phyloP scores from a whole-genome alignment of 2,329 filamentous ascomycete genomes.

The Ustulina deusta region DNA sequence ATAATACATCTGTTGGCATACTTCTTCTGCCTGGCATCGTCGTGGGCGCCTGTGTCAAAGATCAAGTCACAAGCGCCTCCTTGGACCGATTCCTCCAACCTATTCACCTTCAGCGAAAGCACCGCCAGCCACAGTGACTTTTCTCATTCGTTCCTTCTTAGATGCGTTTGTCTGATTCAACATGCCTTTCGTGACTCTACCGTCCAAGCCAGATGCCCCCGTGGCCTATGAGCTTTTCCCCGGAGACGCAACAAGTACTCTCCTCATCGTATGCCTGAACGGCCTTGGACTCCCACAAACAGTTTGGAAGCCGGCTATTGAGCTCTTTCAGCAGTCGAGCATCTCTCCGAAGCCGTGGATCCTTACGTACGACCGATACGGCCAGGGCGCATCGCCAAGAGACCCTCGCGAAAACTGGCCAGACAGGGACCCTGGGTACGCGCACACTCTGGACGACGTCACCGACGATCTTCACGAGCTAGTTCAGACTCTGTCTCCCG shows the following conservation, averaged over 20 bases:
- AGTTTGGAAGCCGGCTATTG: slow-evolving; percentile 47
- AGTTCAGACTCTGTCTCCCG: slow-evolving; percentile 40
- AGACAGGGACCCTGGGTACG: slow-evolving; percentile 40
- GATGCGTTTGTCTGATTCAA: slow-evolving; percentile 1
- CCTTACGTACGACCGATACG: slow-evolving; percentile 51
- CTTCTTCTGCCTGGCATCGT: no score
- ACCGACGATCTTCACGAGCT: slow-evolving; percentile 49
- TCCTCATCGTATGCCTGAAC: slow-evolving; percentile 51
- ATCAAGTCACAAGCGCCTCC: no score
- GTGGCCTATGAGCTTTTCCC: slow-evolving; percentile 49
- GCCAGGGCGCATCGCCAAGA: slow-evolving; percentile 41
- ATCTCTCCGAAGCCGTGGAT: slow-evolving; percentile 45
- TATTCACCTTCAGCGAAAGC: neutral
- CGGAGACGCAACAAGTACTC: slow-evolving; percentile 40
- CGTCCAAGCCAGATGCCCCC: slow-evolving; percentile 49
- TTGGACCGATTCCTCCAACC: no score
- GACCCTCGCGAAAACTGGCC: slow-evolving; percentile 45
- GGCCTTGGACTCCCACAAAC: slow-evolving; percentile 48
- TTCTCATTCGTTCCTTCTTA: no score
- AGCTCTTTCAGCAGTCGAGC: slow-evolving; percentile 37
- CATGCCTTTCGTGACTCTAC: slow-evolving; percentile 44
- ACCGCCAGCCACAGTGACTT: neutral
- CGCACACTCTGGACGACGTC: slow-evolving; percentile 32
- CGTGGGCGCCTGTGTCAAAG: no score
- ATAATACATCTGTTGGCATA: no score